phyloP scores from a whole-genome alignment of 1,284 basidiomycete species.

The Fomes fomentarius region DNA sequence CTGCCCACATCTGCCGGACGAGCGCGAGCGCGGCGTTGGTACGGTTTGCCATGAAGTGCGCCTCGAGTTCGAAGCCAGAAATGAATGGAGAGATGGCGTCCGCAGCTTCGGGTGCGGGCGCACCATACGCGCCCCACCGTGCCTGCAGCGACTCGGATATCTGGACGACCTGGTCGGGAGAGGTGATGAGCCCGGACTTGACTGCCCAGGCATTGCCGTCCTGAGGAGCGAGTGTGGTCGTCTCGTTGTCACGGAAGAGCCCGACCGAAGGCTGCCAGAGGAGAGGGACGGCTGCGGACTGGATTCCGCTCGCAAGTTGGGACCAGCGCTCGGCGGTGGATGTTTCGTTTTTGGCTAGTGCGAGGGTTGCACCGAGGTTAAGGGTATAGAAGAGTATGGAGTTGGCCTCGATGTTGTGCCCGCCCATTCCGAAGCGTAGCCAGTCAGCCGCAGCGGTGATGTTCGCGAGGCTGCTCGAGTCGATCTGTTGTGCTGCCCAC shows the following conservation, averaged over 20 bases:
- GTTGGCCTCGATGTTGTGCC: slow-evolving; percentile 26
- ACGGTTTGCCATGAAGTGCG: slow-evolving; percentile 22
- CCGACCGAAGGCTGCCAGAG: slow-evolving; percentile 22
- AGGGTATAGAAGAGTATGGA: slow-evolving; percentile 23
- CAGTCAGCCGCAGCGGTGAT: slow-evolving; percentile 18
- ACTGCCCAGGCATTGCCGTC: slow-evolving; percentile 25
- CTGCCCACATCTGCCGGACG: slow-evolving; percentile 22
- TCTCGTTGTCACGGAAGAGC: slow-evolving; percentile 25
- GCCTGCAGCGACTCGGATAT: slow-evolving; percentile 18
- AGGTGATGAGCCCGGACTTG: slow-evolving; percentile 20
- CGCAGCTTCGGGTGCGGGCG: slow-evolving; percentile 22
- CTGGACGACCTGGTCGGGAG: slow-evolving; percentile 5
- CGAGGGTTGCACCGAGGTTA: slow-evolving; percentile 16
- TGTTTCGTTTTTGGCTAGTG: slow-evolving; percentile 8
- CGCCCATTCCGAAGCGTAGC: slow-evolving; percentile 25
- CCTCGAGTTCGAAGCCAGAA: slow-evolving; percentile 22
- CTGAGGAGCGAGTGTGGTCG: slow-evolving; percentile 23
- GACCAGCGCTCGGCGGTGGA: slow-evolving; percentile 9
- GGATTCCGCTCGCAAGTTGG: slow-evolving; percentile 12
- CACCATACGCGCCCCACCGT: slow-evolving; percentile 21
- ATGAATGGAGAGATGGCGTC: slow-evolving; percentile 23
- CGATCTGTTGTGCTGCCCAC: slow-evolving; percentile 20
- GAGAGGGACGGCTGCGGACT: slow-evolving; percentile 16
- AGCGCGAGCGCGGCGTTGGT: slow-evolving; percentile 19
- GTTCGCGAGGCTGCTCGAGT: slow-evolving; percentile 19